Evolutionary conservation across 2,329 filamentous ascomycete genomes (phyloP).

Genomic region (Cladosporium sp.): DNA sequence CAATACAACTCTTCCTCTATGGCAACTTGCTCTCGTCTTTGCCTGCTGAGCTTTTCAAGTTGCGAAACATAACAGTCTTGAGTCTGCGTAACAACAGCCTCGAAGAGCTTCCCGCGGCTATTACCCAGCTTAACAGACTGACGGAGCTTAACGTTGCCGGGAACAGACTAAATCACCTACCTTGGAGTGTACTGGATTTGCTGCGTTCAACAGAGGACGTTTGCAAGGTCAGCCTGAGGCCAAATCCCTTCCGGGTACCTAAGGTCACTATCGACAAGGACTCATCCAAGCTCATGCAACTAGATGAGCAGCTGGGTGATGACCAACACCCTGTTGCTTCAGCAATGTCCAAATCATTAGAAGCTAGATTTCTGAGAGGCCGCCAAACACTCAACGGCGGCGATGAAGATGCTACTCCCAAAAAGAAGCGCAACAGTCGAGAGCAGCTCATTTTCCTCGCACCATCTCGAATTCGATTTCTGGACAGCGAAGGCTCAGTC

Average conservation of each 20-base stretch:
- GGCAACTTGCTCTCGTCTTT: conserved; percentile 52
- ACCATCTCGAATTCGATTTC: conserved; percentile 1
- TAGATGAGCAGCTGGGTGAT: not conserved
- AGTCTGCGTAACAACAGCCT: conserved; percentile 61
- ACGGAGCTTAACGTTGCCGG: conserved; percentile 59
- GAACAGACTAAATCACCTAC: conserved; percentile 56
- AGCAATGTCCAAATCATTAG: not conserved
- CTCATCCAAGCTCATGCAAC: too few species aligned
- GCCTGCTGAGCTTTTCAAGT: conserved; percentile 55
- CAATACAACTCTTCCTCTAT: conserved; percentile 56
- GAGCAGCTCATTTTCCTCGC: conserved; percentile 25
- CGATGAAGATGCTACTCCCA: conserved; percentile 1
- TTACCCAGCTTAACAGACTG: conserved; percentile 54
- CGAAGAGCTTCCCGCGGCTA: conserved; percentile 53
- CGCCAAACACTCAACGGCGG: not conserved
- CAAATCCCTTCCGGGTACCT: conserved; percentile 52
- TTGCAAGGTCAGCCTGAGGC: conserved; percentile 50
- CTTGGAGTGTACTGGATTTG: conserved; percentile 56
- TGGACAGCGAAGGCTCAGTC: conserved; percentile 2
- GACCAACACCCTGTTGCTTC: not conserved
- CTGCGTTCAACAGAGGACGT: conserved; percentile 42
- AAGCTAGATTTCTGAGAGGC: not conserved
- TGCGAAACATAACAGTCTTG: conserved; percentile 57
- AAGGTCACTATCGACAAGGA: not conserved
- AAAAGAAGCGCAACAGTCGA: conserved; percentile 30